Percentiles rank a stretch among this genome's conserved stretches.
phyloP scores from a whole-genome alignment of 805 yeast species.

The Metschnikowia anglica region DNA sequence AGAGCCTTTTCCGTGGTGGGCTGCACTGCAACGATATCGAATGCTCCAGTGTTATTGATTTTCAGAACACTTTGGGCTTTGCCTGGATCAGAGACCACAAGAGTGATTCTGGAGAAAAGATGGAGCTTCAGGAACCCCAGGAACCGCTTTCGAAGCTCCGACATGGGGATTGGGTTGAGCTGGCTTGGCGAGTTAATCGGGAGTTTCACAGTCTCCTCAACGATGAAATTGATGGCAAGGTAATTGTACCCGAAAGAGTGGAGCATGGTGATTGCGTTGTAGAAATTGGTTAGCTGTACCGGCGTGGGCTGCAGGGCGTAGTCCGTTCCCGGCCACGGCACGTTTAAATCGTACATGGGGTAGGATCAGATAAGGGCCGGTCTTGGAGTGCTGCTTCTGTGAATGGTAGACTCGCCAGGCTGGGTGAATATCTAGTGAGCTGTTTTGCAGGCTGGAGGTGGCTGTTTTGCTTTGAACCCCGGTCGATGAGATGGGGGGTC shows the following conservation, averaged over 20 bases:
- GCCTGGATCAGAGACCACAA: conserved; percentile 73
- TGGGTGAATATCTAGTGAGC: too few relatives aligned
- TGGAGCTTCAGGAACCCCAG: conserved; percentile 34
- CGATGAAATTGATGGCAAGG: conserved; percentile 69
- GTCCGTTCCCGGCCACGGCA: conserved; percentile 65
- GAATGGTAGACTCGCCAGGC: too few relatives aligned
- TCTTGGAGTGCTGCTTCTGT: too few relatives aligned
- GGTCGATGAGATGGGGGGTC: too few relatives aligned
- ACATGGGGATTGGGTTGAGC: conserved; percentile 50
- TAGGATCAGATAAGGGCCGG: neutral
- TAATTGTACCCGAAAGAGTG: conserved; percentile 69
- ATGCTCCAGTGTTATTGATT: conserved; percentile 40
- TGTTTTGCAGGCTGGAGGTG: too few relatives aligned
- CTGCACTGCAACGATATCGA: conserved; percentile 78
- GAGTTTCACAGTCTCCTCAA: conserved; percentile 51
- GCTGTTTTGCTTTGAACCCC: too few relatives aligned
- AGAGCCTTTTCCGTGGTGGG: conserved; percentile 81
- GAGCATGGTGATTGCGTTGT: conserved; percentile 51
- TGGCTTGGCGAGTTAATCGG: conserved; percentile 44
- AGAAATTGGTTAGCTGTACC: conserved; percentile 44
- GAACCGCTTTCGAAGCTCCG: conserved; percentile 20
- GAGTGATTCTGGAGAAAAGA: conserved; percentile 69
- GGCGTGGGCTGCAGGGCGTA: conserved; percentile 44
- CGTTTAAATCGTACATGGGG: conserved; percentile 58
- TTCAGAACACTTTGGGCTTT: conserved; percentile 64